Evolutionary conservation across 352 stramenopile species (phyloP).

Genomic region (Phytophthora hibernalis): DNA sequence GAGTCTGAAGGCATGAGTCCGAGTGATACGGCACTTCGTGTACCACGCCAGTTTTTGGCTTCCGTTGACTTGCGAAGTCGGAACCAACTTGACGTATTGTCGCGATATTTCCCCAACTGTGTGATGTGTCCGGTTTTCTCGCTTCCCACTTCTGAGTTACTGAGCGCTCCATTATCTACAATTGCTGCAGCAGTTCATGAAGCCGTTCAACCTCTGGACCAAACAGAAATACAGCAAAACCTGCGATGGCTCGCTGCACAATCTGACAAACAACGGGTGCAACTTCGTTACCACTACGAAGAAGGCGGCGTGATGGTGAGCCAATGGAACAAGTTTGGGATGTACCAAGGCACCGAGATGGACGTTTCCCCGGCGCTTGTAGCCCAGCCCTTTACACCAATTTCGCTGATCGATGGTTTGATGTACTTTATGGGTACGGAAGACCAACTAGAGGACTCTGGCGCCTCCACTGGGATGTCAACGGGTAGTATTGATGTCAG

Average conservation of each 20-base stretch:
- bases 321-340: slow-evolving; percentile 39
- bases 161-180: slow-evolving; percentile 6
- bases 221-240: slow-evolving; percentile 16
- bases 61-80: slow-evolving; percentile 31
- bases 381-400: slow-evolving; percentile 28
- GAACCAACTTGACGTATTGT: slow-evolving; percentile 17
- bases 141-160: slow-evolving; percentile 17
- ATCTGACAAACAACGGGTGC: slow-evolving; percentile 27
- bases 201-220: slow-evolving; percentile 9
- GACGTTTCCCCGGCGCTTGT: slow-evolving; percentile 28
- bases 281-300: slow-evolving; percentile 21
- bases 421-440: slow-evolving; percentile 37
- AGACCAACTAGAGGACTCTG: slow-evolving; percentile 19
- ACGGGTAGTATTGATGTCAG: slow-evolving; percentile 18
- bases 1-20: slow-evolving; percentile 12
- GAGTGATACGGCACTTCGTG: slow-evolving; percentile 3
- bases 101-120: slow-evolving; percentile 36
- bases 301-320: slow-evolving; percentile 28
- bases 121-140: slow-evolving; percentile 30
- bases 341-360: slow-evolving; percentile 30
- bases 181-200: slow-evolving; percentile 11
- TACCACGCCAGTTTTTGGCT: slow-evolving; percentile 27
- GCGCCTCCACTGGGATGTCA: not conserved
- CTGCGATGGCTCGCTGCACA: slow-evolving; percentile 29
- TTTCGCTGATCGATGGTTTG: slow-evolving; percentile 32